Conservation (phyloP, 345 rosid genomes). For the Moricandia moricandioides region DNA sequence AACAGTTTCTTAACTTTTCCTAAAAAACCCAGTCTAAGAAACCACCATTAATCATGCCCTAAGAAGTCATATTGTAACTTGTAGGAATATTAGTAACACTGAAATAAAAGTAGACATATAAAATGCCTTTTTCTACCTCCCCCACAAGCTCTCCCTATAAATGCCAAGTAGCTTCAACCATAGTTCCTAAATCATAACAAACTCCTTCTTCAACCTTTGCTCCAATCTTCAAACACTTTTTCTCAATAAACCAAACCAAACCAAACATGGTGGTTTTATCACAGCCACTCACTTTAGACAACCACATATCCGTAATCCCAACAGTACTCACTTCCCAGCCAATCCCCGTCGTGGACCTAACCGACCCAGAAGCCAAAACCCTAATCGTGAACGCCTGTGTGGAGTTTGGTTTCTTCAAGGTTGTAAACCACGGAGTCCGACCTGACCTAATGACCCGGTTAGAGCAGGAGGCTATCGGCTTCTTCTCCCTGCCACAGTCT, state of each 20-base stretch:
- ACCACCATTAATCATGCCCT: no score
- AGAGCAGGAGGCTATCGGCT: constrained; percentile 55
- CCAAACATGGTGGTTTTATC: constrained; percentile 68
- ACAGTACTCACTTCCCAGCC: constrained; percentile 38
- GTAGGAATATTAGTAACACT: neutral
- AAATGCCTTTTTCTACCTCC: neutral
- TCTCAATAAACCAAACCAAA: neutral
- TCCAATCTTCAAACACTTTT: neutral
- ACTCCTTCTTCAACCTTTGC: neutral
- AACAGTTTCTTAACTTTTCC: no score
- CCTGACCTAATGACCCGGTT: constrained; percentile 48
- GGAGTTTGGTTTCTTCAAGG: constrained; percentile 79
- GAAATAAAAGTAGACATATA: neutral
- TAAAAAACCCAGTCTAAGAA: no score
- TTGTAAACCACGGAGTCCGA: constrained; percentile 68
- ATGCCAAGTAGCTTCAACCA: constrained; percentile 25
- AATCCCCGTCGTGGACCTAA: constrained; percentile 63
- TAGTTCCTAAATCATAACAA: constrained; percentile 22
- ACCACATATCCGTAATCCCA: constrained; percentile 53
- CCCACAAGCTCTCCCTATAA: constrained; percentile 29
- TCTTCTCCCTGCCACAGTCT: constrained; percentile 65
- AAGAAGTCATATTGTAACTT: neutral
- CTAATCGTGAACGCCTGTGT: constrained; percentile 60
- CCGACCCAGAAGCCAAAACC: constrained; percentile 55
- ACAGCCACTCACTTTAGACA: constrained; percentile 47